Conservation (phyloP, 177 flowering plant genomes). For the Vitis hybrid region DNA sequence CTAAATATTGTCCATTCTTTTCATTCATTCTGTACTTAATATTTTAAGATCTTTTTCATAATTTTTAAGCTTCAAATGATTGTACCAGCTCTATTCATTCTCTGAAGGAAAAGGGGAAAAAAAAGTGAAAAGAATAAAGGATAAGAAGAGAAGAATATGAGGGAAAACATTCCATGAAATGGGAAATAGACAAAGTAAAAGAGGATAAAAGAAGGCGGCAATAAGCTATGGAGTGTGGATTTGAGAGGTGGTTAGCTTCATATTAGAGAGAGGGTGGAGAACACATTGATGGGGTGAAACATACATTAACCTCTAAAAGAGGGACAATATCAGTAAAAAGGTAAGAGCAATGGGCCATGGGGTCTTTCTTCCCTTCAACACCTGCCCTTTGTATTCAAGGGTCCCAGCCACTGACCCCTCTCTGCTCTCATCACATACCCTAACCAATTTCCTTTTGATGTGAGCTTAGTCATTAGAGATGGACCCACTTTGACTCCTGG, state of each 20-base stretch:
- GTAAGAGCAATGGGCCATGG: conserved; percentile 5
- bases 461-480: conserved; percentile 15
- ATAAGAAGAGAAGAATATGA: too few relatives aligned
- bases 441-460: conserved; percentile 6
- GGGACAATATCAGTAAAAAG: conserved; percentile 8
- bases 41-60: too few relatives aligned
- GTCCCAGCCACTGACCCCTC: not conserved
- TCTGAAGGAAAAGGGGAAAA: too few relatives aligned
- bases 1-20: too few relatives aligned
- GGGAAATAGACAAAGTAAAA: not conserved
- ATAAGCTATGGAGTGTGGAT: not conserved
- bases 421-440: not conserved
- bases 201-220: not conserved
- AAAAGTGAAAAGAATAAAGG: too few relatives aligned
- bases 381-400: conserved; percentile 2
- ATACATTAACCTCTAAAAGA: conserved; percentile 12
- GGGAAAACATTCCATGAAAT: too few relatives aligned
- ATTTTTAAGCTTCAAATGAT: too few relatives aligned
- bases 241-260: not conserved
- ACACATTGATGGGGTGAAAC: conserved; percentile 14
- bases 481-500: conserved; percentile 27
- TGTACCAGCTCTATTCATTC: too few relatives aligned
- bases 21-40: too few relatives aligned
- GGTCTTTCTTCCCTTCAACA: not conserved
- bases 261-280: conserved; percentile 7